Evolutionary conservation across 371 early-diverging fungal genomes (phyloP).

Genomic region (Mortierella sp.): DNA sequence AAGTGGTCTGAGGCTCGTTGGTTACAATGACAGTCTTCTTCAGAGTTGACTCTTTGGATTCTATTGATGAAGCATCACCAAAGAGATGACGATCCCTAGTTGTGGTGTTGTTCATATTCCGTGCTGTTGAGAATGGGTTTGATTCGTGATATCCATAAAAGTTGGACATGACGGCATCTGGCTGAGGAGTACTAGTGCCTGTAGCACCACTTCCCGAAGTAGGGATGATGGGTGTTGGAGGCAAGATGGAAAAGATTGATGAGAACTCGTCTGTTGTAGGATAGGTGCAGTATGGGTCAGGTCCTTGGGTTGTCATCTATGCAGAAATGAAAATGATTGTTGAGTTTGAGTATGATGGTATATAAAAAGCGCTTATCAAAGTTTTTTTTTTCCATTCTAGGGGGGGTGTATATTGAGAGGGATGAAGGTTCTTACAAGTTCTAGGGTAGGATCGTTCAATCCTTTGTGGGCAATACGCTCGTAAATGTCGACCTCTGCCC

Average conservation of each 20-base stretch:
- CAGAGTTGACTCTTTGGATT: slow-evolving; percentile 32
- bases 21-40: slow-evolving; percentile 3
- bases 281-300: slow-evolving; percentile 66
- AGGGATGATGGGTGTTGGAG: slow-evolving; percentile 60
- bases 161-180: slow-evolving; percentile 31
- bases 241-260: slow-evolving; percentile 64
- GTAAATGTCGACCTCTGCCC: slow-evolving; percentile 66
- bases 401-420: no score
- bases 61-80: slow-evolving; percentile 48
- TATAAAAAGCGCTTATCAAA: neutral
- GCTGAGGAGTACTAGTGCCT: slow-evolving; percentile 34
- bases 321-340: neutral
- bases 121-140: slow-evolving; percentile 44
- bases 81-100: slow-evolving; percentile 44
- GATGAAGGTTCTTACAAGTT: slow-evolving; percentile 62
- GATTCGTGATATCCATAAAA: slow-evolving; percentile 51
- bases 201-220: slow-evolving; percentile 23
- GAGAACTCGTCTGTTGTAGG: slow-evolving; percentile 62
- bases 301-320: slow-evolving; percentile 65
- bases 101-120: slow-evolving; percentile 23
- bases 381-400: slow-evolving; percentile 6
- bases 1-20: neutral
- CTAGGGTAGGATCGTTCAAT: slow-evolving; percentile 62
- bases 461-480: slow-evolving; percentile 67
- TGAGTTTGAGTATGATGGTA: neutral